These are phyloP conservation scores for Paralagenidium karlingii DNA, from an alignment of 352 stramenopile genomes.

Conservation along the genomic window DNA sequence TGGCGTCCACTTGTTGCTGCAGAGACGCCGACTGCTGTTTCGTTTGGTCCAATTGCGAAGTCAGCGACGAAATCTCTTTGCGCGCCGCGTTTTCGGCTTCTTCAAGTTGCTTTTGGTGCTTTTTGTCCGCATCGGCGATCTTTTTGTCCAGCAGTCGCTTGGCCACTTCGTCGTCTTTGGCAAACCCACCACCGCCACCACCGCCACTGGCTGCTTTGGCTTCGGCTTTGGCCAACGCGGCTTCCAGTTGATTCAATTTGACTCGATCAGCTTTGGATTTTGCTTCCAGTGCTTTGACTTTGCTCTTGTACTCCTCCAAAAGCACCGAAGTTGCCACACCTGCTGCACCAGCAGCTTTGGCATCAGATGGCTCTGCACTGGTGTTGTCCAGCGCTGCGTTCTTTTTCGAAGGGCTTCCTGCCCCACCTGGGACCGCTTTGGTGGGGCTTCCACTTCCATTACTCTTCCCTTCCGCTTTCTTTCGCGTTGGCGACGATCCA, in stretches of 20 bases:
- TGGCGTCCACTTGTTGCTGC: slow-evolving; percentile 28
- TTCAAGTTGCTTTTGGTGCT: slow-evolving; percentile 54
- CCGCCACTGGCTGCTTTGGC: slow-evolving; percentile 8
- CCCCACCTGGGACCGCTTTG: no score
- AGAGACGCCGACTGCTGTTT: slow-evolving; percentile 24
- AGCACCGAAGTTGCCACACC: no score
- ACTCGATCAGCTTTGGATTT: slow-evolving; percentile 55
- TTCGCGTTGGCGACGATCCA: no score
- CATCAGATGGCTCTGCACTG: no score
- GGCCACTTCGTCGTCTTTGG: slow-evolving; percentile 7
- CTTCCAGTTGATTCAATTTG: slow-evolving; percentile 69
- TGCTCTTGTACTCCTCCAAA: slow-evolving; percentile 54
- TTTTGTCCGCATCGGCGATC: slow-evolving; percentile 67
- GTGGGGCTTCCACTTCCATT: no score
- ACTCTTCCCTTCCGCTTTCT: no score
- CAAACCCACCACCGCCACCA: slow-evolving; percentile 4
- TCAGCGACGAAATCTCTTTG: slow-evolving; percentile 25
- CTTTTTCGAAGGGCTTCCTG: slow-evolving; percentile 8
- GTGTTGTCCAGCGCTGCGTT: no score
- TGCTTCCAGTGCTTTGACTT: slow-evolving; percentile 51
- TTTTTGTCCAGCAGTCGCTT: slow-evolving; percentile 30
- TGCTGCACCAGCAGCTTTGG: no score
- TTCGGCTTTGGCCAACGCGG: slow-evolving; percentile 38
- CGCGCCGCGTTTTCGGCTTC: slow-evolving; percentile 44
- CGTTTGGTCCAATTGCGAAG: slow-evolving; percentile 33